A percentile compares a stretch with the other conserved stretches of the same genome.
phyloP scores from a whole-genome alignment of 257 asterid genomes.

The Linderniella brevidens region DNA sequence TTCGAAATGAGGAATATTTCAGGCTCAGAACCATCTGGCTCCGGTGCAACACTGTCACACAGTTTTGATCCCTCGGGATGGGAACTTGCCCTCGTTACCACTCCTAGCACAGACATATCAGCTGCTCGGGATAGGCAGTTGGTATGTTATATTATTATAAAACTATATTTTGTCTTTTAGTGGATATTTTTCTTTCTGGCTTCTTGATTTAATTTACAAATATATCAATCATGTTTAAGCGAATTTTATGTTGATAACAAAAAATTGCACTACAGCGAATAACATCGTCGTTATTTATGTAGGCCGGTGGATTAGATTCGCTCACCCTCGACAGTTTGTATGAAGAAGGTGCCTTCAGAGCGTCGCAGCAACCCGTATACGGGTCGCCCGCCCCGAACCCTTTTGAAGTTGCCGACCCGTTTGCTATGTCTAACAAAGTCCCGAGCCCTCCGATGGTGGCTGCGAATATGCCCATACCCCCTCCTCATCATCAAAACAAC shows the following conservation, averaged over 20 bases:
- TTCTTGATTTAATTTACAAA: too few relatives aligned
- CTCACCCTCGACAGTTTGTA: conserved; percentile 72
- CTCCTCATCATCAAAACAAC: conserved; percentile 40
- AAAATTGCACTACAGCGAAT: background rate
- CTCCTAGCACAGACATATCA: conserved; percentile 80
- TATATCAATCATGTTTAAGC: too few relatives aligned
- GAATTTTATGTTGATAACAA: too few relatives aligned
- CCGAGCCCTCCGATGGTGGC: conserved; percentile 42
- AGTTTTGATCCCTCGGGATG: conserved; percentile 75
- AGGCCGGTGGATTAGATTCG: conserved; percentile 95
- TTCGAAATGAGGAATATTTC: too few relatives aligned
- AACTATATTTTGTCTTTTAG: too few relatives aligned
- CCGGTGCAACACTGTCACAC: conserved; percentile 29
- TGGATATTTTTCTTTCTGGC: too few relatives aligned
- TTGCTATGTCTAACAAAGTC: conserved; percentile 30
- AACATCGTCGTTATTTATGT: conserved; percentile 1
- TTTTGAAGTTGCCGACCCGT: conserved; percentile 73
- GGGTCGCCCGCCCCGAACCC: conserved; percentile 93
- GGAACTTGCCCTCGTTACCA: conserved; percentile 89
- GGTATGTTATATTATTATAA: too few relatives aligned
- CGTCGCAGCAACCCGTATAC: conserved; percentile 72
- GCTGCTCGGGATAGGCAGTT: conserved; percentile 77
- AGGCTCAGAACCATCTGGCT: conserved; percentile 44
- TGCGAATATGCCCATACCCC: conserved; percentile 28
- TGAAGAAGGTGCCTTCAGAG: conserved; percentile 82